Evolutionary conservation across 176 grass and related monocot species (phyloP), one percentile per base, ranked within the genome.

Genomic region (Ensete ventricosum): DNA sequence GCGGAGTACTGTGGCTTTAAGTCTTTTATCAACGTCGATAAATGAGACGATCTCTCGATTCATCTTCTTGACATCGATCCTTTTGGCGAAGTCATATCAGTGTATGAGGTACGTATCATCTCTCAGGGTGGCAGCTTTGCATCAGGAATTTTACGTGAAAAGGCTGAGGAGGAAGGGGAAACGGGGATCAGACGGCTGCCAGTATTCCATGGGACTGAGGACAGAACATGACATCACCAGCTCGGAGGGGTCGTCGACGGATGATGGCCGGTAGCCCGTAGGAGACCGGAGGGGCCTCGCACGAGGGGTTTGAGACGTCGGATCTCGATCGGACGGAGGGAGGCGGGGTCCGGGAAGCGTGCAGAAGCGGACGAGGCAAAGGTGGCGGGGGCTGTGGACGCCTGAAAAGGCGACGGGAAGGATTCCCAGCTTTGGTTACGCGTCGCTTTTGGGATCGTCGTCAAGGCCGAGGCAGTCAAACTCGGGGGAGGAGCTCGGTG

Each of bases 291-390:
- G 19, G 64, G 11, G 64, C 4, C 4, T 43, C 34, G 4, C 34
- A 0, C 2, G n/a, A 64, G 62, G 64, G 13, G 24, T 8, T 7
- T 14, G 24, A 14, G 12, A 12, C 64, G 64, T 67, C 25, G 64
- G 26, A 67, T 67, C 11, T 12, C 25, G 12, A 67, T 67, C 64
- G 26, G 25, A 26, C 64, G 64, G 25, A 12, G 34, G 34, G 34
- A 43, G 34, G 34, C 34, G 64, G 1, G 22, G 64, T 24, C 23
- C 24, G 64, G 64, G 64, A 67, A 67, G 64, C 64, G 64, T 67
- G 64, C 64, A 43, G 26, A 67, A 67, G 64, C 10, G 26, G 64
- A 67, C 64, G 64, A 27, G 64, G 64, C 19, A 67, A 34, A 26
- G 64, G 64, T 3, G 64, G 12, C 12, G 7, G 14, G 14, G 24